phyloP scores from a whole-genome alignment of 345 rosid species.

The Syzygium grande region DNA sequence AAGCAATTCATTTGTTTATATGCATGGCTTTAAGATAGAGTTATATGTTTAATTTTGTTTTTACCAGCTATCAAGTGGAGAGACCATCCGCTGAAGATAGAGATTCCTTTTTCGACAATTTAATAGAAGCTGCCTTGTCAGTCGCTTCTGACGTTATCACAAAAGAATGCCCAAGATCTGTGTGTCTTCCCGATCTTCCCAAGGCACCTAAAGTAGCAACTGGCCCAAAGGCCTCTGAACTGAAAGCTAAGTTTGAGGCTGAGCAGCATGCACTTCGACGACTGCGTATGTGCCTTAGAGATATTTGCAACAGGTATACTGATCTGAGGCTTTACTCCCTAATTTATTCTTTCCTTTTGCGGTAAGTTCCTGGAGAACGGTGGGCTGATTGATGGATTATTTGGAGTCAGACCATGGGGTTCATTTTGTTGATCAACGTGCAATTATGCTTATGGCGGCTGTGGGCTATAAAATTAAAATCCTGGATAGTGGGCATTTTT shows the following conservation, averaged over 20 bases:
- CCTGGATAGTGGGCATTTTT: neutral
- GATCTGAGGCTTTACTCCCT: neutral
- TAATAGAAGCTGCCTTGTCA: slow-evolving; percentile 91
- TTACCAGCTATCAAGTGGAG: slow-evolving; percentile 75
- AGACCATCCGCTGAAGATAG: slow-evolving; percentile 73
- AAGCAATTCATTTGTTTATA: neutral
- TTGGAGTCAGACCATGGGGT: neutral
- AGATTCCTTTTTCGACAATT: slow-evolving; percentile 59
- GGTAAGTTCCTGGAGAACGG: neutral
- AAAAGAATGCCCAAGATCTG: slow-evolving; percentile 33
- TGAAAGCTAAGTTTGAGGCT: slow-evolving; percentile 92
- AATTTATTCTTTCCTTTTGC: neutral
- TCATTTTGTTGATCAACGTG: neutral
- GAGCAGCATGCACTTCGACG: slow-evolving; percentile 99
- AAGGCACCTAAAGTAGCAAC: slow-evolving; percentile 68
- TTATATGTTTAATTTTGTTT: slow-evolving; percentile 2
- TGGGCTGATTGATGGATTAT: neutral
- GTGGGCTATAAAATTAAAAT: neutral
- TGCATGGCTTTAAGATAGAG: neutral
- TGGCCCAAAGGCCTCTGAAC: slow-evolving; percentile 90
- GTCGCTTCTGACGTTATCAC: slow-evolving; percentile 46
- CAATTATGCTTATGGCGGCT: neutral
- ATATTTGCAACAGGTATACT: slow-evolving; percentile 87
- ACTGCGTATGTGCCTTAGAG: slow-evolving; percentile 97
- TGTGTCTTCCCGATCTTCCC: slow-evolving; percentile 66